phyloP scores from a whole-genome alignment of 805 yeast species.

The Candida nemodendra region DNA sequence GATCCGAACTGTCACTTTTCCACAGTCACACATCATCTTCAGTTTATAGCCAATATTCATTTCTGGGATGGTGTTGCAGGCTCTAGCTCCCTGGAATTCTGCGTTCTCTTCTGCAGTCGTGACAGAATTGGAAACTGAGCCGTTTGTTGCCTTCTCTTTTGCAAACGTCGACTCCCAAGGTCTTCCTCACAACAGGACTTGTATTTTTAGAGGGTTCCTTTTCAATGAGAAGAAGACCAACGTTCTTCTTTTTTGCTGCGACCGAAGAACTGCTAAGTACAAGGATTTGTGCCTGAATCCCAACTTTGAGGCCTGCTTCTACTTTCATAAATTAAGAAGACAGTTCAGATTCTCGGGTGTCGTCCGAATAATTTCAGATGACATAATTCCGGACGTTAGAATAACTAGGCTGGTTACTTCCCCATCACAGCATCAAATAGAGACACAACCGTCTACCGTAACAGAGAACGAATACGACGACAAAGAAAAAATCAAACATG shows the following conservation, averaged over 20 bases:
- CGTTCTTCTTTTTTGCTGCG: slow-evolving; percentile 68
- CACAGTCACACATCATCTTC: too few species aligned
- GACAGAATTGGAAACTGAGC: slow-evolving; percentile 42
- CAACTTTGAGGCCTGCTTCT: slow-evolving; percentile 72
- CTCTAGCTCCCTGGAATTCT: slow-evolving; percentile 78
- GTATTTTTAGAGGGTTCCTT: slow-evolving; percentile 71
- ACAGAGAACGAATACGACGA: not conserved
- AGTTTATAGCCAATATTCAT: too few species aligned
- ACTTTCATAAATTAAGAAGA: slow-evolving; percentile 57
- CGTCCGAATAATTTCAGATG: slow-evolving; percentile 45
- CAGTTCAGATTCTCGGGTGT: slow-evolving; percentile 75
- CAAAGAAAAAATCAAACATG: not conserved
- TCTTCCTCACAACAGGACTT: slow-evolving; percentile 64
- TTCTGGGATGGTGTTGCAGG: slow-evolving; percentile 21
- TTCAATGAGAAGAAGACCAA: slow-evolving; percentile 68
- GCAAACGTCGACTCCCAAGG: slow-evolving; percentile 60
- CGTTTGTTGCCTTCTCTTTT: slow-evolving; percentile 62
- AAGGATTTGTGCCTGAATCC: slow-evolving; percentile 50
- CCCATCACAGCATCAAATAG: not conserved
- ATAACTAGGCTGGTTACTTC: slow-evolving; percentile 2
- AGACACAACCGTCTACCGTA: not conserved
- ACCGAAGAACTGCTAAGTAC: slow-evolving; percentile 64
- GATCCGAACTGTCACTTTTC: too few species aligned
- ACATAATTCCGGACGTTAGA: slow-evolving; percentile 21
- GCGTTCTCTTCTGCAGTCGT: slow-evolving; percentile 53